phyloP scores from a whole-genome alignment of 306 rosid genomes.

The Purshia tridentata region DNA sequence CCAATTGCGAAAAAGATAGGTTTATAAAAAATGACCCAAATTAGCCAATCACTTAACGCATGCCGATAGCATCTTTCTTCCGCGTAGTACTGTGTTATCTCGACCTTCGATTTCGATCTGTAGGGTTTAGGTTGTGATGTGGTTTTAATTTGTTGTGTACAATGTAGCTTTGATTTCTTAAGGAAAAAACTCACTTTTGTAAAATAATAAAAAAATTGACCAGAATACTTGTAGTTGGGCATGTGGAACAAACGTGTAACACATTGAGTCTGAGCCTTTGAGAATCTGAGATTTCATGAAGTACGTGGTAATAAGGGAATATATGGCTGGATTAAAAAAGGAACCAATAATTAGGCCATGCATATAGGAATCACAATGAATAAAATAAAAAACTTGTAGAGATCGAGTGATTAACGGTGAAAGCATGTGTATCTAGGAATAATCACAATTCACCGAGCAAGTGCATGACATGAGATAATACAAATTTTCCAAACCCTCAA shows the following conservation, averaged over 20 bases:
- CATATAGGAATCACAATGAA: neutral
- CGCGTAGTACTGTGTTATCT: no score
- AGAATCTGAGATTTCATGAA: neutral
- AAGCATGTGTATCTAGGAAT: neutral
- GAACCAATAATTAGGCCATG: no score
- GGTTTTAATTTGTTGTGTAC: no score
- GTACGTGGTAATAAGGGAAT: neutral
- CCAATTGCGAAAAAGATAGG: no score
- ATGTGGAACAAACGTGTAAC: neutral
- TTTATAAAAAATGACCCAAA: no score
- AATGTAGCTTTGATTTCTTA: no score
- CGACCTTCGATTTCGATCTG: no score
- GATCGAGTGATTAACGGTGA: conserved; percentile 6
- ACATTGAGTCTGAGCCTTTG: neutral
- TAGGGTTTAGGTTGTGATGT: no score
- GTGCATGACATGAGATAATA: neutral
- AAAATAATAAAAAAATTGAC: neutral
- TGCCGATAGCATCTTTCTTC: no score
- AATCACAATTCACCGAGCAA: neutral
- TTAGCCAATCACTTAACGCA: no score
- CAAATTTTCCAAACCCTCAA: neutral
- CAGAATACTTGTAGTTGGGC: neutral
- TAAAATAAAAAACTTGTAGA: neutral
- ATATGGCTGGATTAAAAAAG: neutral
- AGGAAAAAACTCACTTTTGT: no score